phyloP scores from a whole-genome alignment of 345 rosid genomes.

The Ceriops tagal region DNA sequence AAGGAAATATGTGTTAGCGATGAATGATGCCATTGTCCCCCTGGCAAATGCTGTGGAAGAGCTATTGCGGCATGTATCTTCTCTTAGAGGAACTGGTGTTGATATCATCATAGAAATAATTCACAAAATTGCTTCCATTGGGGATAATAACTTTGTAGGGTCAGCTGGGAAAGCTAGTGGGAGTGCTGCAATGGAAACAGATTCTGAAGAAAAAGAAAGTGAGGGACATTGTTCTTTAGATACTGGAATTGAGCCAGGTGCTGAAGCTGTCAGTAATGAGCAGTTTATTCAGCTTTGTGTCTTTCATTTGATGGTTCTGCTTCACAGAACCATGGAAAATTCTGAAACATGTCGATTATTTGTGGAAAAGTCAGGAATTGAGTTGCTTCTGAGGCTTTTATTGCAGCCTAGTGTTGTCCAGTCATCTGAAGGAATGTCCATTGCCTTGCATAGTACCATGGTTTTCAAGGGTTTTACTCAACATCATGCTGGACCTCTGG shows the following conservation, averaged over 20 bases:
- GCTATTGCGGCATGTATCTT: slow-evolving; percentile 87
- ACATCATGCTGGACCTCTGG: slow-evolving; percentile 84
- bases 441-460: slow-evolving; percentile 94
- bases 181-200: slow-evolving; percentile 81
- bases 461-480: slow-evolving; percentile 96
- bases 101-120: slow-evolving; percentile 87
- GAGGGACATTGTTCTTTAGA: slow-evolving; percentile 43
- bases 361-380: slow-evolving; percentile 96
- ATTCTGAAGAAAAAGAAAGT: slow-evolving; percentile 62
- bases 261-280: slow-evolving; percentile 63
- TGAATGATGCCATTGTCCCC: slow-evolving; percentile 95
- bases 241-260: slow-evolving; percentile 36
- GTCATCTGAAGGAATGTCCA: slow-evolving; percentile 93
- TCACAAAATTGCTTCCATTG: slow-evolving; percentile 68
- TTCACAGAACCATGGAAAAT: slow-evolving; percentile 92
- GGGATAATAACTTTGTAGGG: slow-evolving; percentile 41
- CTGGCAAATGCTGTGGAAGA: slow-evolving; percentile 94
- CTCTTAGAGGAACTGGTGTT: slow-evolving; percentile 77
- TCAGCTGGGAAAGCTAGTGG: slow-evolving; percentile 51
- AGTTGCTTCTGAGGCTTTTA: slow-evolving; percentile 77
- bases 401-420: slow-evolving; percentile 81
- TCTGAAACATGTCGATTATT: slow-evolving; percentile 85
- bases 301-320: slow-evolving; percentile 88
- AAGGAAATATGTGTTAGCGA: slow-evolving; percentile 80
- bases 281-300: slow-evolving; percentile 83